Evolutionary conservation across 129 eudicot genomes (phyloP).

Genomic region (Helichrysum umbraculigerum): DNA sequence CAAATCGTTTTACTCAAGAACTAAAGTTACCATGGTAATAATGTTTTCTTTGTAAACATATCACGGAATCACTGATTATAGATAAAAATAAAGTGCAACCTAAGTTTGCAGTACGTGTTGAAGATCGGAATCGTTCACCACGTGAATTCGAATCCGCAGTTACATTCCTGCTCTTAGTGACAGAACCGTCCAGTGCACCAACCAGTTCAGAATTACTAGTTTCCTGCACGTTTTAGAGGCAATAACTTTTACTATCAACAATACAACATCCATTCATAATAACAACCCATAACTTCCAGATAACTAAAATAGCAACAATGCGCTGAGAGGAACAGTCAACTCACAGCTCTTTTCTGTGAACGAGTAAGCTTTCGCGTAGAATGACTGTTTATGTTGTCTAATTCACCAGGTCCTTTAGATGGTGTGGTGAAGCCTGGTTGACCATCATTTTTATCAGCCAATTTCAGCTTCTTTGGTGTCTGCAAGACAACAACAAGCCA

Average conservation of each 20-base stretch:
- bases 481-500: not conserved
- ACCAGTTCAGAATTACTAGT: too few relatives aligned
- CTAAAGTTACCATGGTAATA: too few relatives aligned
- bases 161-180: not conserved
- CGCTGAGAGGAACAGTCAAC: not conserved
- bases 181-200: too few relatives aligned
- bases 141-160: not conserved
- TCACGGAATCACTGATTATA: not conserved
- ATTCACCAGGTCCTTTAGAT: not conserved
- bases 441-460: not conserved
- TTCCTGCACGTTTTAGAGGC: not conserved
- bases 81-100: not conserved
- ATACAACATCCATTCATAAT: not conserved
- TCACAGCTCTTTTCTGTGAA: not conserved
- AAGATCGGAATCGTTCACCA: not conserved
- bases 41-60: not conserved
- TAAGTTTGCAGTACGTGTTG: not conserved
- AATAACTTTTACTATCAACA: not conserved
- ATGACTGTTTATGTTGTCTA: not conserved
- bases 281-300: not conserved
- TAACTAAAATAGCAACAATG: not conserved
- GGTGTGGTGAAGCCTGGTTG: not conserved
- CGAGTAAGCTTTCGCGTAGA: not conserved
- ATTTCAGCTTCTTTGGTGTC: not conserved
- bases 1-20: too few relatives aligned